These are phyloP conservation scores for Pontederia paniculata DNA, from an alignment of 176 grass and related monocot genomes.

Conservation along the genomic window DNA sequence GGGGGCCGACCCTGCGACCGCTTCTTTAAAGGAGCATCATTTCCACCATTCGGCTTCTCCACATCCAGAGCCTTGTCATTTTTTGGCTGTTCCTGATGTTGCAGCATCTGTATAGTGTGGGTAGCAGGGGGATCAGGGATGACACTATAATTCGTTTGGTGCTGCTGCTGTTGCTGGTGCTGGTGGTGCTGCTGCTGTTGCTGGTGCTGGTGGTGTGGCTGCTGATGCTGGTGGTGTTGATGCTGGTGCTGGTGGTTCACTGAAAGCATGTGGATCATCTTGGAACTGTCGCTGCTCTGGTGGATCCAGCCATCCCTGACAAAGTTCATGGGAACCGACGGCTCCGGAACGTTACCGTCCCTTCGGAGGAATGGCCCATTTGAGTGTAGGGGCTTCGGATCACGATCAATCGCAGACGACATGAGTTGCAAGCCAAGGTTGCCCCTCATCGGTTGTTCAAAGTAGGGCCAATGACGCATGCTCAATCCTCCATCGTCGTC, in stretches of 20 bases:
- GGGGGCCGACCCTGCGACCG: not conserved
- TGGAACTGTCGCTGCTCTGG: slow-evolving; percentile 3
- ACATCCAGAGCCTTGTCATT: not conserved
- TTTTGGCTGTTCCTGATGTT: not conserved
- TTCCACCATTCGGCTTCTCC: slow-evolving; percentile 2
- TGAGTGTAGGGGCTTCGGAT: slow-evolving; percentile 3
- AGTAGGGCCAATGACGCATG: slow-evolving; percentile 18
- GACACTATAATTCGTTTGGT: not conserved
- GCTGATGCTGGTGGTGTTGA: no score
- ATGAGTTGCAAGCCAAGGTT: slow-evolving; percentile 18
- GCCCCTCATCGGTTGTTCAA: slow-evolving; percentile 6
- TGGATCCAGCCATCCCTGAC: slow-evolving; percentile 15
- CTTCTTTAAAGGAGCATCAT: slow-evolving; percentile 16
- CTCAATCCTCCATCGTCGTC: slow-evolving; percentile 10
- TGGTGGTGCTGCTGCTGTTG: no score
- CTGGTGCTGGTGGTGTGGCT: no score
- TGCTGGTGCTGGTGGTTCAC: slow-evolving; percentile 3
- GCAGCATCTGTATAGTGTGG: slow-evolving; percentile 6
- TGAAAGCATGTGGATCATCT: slow-evolving; percentile 10
- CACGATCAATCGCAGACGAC: slow-evolving; percentile 8
- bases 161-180: not conserved
- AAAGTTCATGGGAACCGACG: slow-evolving; percentile 13
- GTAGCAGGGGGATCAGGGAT: not conserved
- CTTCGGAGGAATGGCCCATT: slow-evolving; percentile 9
- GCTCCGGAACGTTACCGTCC: not conserved